Evolutionary conservation across 192 early-diverging fungal species (phyloP), one percentile per base, ranked within the genome.

Genomic region (Coemansia umbellata): DNA sequence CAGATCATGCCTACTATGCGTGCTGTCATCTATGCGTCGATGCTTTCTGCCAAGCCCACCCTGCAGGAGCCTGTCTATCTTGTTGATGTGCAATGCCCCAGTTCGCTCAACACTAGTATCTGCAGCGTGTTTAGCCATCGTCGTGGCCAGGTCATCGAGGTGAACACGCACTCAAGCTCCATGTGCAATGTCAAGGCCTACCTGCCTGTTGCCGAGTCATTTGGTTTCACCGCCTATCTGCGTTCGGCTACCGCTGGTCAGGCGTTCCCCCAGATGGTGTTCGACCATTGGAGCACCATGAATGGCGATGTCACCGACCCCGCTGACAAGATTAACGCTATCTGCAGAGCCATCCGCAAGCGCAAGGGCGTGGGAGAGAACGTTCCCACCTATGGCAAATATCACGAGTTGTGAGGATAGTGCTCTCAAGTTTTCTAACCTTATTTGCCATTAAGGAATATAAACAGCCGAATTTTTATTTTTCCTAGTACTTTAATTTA

Each of bases 241-340:
- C 93, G 95, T 71, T 86, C 87, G 65, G 85, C 79, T 50, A 99
- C 97, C 54, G 87, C 87, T 81, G 97, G 97, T 54, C 97, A 99
- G 80, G 97, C 97, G 37, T 97, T 99, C 93, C 94, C 94, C 50
- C 94, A 98, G 81, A 81, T 71, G 56, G 87, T 98, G 53, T 95
- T 98, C 56, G 90, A 93, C 66, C 96, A 99, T 83, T 98, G 93
- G 93, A 85, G 93, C 79, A 48, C 84, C 47, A 90, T 99, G 93
- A 60, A 56, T 53, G 93, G 93, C 50, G 58, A 56, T 36, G 72
- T 84, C 15, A 48, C 79, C 39, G 87, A 87, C 64, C 62, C 84
- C 13, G 86, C 87, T 33, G 43, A 45, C 43, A 97, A 95, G 85
- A 83, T 90, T 33, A 58, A 81, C 63, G 91, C 94, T 14, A 80